These are phyloP conservation scores for Quercus rubra DNA, from an alignment of 306 rosid genomes.

Conservation along the genomic window DNA sequence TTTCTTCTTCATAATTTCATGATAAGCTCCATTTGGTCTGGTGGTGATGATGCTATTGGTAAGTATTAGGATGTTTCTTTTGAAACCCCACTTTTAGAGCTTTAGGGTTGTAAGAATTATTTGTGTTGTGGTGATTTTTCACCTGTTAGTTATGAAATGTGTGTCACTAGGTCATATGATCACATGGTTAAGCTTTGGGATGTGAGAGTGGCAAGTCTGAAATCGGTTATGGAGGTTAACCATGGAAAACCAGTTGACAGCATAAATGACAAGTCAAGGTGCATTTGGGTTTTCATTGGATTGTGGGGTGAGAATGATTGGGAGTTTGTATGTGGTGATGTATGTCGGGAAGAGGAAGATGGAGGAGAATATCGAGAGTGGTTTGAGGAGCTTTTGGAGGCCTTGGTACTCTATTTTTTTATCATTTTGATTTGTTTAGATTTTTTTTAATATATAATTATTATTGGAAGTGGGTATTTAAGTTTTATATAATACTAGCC, in stretches of 20 bases:
- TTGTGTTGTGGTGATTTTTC: slow-evolving; percentile 86
- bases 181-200: slow-evolving; percentile 90
- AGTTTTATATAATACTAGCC: no score
- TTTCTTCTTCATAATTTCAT: neutral
- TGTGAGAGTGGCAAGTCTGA: slow-evolving; percentile 50
- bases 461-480: no score
- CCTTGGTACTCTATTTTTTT: no score
- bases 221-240: slow-evolving; percentile 43
- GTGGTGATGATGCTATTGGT: slow-evolving; percentile 80
- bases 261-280: slow-evolving; percentile 48
- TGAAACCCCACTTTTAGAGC: slow-evolving; percentile 29
- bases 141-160: slow-evolving; percentile 48
- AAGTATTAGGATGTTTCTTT: slow-evolving; percentile 82
- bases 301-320: slow-evolving; percentile 55
- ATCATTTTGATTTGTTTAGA: no score
- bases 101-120: slow-evolving; percentile 68
- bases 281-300: slow-evolving; percentile 56
- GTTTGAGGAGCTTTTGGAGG: slow-evolving; percentile 32
- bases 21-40: slow-evolving; percentile 82
- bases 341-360: slow-evolving; percentile 70
- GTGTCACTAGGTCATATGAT: slow-evolving; percentile 82
- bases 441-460: no score
- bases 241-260: slow-evolving; percentile 88
- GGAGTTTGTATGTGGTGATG: slow-evolving; percentile 73
- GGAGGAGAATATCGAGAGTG: slow-evolving; percentile 25